Percentiles rank a stretch among this genome's conserved stretches.
phyloP scores from a whole-genome alignment of 768 basidiomycete species.

The Krasilnikovozyma curviuscula region DNA sequence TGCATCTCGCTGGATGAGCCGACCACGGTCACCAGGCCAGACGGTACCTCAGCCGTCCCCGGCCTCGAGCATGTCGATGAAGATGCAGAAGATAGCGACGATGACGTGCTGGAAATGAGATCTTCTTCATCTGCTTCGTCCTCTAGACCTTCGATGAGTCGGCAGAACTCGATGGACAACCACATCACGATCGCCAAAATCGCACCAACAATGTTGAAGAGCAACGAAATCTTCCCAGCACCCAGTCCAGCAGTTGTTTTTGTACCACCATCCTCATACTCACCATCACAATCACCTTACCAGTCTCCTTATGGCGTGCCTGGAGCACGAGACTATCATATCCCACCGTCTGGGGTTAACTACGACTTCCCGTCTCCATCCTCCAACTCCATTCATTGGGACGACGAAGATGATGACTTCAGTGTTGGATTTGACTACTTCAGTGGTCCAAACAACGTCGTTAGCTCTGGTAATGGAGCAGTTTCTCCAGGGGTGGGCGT shows the following conservation, averaged over 20 bases:
- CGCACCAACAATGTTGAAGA: slow-evolving; percentile 72
- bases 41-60: slow-evolving; percentile 6
- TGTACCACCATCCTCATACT: slow-evolving; percentile 23
- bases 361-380: slow-evolving; percentile 24
- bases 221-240: slow-evolving; percentile 29
- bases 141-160: slow-evolving; percentile 18
- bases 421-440: slow-evolving; percentile 42
- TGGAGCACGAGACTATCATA: slow-evolving; percentile 11
- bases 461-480: slow-evolving; percentile 23
- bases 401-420: slow-evolving; percentile 29
- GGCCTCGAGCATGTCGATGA: slow-evolving; percentile 18
- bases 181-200: slow-evolving; percentile 53
- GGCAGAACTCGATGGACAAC: slow-evolving; percentile 19
- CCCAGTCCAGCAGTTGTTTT: slow-evolving; percentile 26
- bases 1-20: slow-evolving; percentile 42
- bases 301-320: background rate
- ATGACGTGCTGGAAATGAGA: slow-evolving; percentile 49
- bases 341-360: slow-evolving; percentile 12
- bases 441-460: slow-evolving; percentile 35
- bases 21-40: slow-evolving; percentile 11
- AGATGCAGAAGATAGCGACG: slow-evolving; percentile 34
- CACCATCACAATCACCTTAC: background rate
- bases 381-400: slow-evolving; percentile 21
- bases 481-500: slow-evolving; percentile 20
- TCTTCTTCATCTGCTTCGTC: slow-evolving; percentile 27